These are phyloP conservation scores for Leptographium procerum DNA, from an alignment of 2,329 filamentous ascomycete genomes.

Conservation along the genomic window DNA sequence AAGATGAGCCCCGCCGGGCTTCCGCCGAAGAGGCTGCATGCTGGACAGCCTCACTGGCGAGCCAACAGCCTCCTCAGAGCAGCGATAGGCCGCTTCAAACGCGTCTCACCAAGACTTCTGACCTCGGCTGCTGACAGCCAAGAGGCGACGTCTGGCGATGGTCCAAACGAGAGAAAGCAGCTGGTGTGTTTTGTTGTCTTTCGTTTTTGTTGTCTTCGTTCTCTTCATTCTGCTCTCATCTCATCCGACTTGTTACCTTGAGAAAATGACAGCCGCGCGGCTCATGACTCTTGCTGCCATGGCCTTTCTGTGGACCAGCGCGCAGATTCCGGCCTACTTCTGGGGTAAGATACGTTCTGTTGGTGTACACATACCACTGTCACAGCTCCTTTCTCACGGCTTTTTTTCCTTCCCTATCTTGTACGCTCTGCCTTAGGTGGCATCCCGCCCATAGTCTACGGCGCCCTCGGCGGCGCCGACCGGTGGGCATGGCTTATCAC, in stretches of 20 bases:
- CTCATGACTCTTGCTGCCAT: slow-evolving; percentile 17
- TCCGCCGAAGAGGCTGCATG: neutral
- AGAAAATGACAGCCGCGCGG: slow-evolving; percentile 7
- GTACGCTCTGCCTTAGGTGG: no score
- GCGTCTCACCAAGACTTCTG: neutral
- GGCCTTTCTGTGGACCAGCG: slow-evolving; percentile 18
- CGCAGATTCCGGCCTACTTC: slow-evolving; percentile 19
- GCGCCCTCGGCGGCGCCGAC: slow-evolving; percentile 47
- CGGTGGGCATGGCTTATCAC: slow-evolving; percentile 50
- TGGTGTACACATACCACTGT: no score
- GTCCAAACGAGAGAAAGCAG: neutral
- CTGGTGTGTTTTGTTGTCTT: neutral
- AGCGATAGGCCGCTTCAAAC: neutral
- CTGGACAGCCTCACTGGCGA: neutral
- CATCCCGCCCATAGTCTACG: slow-evolving; percentile 44
- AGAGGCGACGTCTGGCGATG: neutral
- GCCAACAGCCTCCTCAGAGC: neutral
- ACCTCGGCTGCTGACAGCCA: neutral
- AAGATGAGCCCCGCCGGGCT: neutral
- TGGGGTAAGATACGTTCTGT: no score
- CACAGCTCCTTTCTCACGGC: no score
- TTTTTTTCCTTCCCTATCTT: no score
- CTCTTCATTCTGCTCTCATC: neutral
- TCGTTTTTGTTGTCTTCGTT: neutral
- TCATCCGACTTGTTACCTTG: no score